Base-by-base conservation (phyloP, 352 stramenopile genomes). In the Blastocystis sp. region DNA sequence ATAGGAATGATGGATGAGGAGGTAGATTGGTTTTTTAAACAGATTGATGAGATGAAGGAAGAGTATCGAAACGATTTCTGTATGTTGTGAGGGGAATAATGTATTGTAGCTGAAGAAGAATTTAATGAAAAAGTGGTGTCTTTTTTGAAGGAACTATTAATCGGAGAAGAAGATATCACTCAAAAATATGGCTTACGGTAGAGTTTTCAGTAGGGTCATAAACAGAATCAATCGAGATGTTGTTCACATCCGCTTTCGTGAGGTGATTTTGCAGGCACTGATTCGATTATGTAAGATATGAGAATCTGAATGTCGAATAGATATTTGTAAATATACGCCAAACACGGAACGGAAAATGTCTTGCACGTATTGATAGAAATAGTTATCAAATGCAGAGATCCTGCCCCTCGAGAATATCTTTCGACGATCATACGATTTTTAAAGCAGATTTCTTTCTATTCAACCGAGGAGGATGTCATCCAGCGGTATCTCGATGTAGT, bases 141-240 rank as follows among this genome's bases (percentile, higher is more conserved):
- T n/a, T 39, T 66, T 55, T 13, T 84, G n/a, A 15, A 66, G 39
- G 54, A 29, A n/a, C 13, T 53, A 3, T 15, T 63, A 26, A 20
- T 84, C 8, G 43, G 15, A 6, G 55, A 84, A 29, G 53, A 45
- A 43, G 53, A 84, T n/a, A 3, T 84, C 18, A 64, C 43, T 18
- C 8, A 26, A 26, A 84, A 84, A 64, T 84, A 84, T 43, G 73
- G 73, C n/a, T n/a, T 84, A n/a, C 73, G 73, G 64, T 76, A 55
- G 0, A 37, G 3, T 55, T 55, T 11, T 11, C 4, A 56, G 39
- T 23, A 43, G 64, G 26, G 37, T 76, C 11, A 56, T 5, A 13
- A 26, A n/a, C 0, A 76, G 64, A 45, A 39, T 64, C 29, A 69
- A 68, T 43, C n/a, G 53, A 3, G 39, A 53, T 43, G 53, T 69